Evolutionary conservation across 192 early-diverging fungal species (phyloP), one percentile per base, ranked within the genome.

Genomic region (Coemansia sp.): DNA sequence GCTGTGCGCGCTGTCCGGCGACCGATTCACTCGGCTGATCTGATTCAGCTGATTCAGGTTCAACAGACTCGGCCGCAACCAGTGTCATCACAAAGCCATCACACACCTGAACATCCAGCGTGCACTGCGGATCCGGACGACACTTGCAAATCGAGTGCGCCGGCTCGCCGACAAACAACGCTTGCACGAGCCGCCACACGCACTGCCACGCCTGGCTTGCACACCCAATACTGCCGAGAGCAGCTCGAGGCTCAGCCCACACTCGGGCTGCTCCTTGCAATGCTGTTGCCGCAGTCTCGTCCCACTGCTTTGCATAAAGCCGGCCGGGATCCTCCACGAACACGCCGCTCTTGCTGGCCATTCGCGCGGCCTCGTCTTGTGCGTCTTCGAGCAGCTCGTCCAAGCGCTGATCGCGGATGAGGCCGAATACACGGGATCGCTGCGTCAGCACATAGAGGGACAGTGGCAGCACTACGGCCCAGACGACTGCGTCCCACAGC

Each of bases 401-500:
- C 31, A 64, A 19, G 6, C 47, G 48, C 3, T 57, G 57, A 3
- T 55, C 14, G 17, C 19, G 43, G 12, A 64, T 52, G 11, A 65
- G 23, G 3, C 17, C 43, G 25, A 82, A 57, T 14, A 74, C 58
- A 25, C 37, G 58, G 4, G 67, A 50, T 1, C 79, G 79, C 45
- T 64, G 59, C 7, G 27, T 41, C 11, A 82, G 59, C 1, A 60
- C 19, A 43, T 67, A 29, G 27, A 48, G 55, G 7, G 82, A 66
- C 6, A 97, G 69, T 1, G 97, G 95, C 56, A 94, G 86, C 37
- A 99, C 74, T 16, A 94, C 87, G 41, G 89, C 78, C 92, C 93
- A 95, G 25, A 97, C 81, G 64, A 89, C 91, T 35, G 89, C 81
- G 35, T 92, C 87, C 94, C 94, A 97, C 9, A 90, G 81, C 41